These are phyloP conservation scores for Steccherinum ochraceum DNA, from an alignment of 768 basidiomycete species.

Conservation along the genomic window DNA sequence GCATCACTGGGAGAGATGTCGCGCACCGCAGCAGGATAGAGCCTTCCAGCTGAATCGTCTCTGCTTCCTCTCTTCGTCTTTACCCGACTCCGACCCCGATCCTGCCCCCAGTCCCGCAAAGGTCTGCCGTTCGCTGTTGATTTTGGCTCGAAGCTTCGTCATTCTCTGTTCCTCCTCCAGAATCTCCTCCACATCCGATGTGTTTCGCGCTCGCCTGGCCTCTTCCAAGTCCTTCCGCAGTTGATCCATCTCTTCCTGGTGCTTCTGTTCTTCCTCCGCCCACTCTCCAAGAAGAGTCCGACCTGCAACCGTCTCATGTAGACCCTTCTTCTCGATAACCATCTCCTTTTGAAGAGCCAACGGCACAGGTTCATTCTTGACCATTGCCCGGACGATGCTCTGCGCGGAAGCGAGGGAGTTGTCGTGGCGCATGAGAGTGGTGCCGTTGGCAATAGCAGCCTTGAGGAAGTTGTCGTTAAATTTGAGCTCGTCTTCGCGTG, in stretches of 20 bases:
- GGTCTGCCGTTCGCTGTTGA: too few relatives aligned
- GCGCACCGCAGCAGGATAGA: too few relatives aligned
- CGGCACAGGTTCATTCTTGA: conserved; percentile 5
- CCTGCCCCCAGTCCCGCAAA: too few relatives aligned
- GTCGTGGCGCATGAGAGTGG: conserved; percentile 13
- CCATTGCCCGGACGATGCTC: conserved; percentile 9
- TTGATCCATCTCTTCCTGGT: conserved; percentile 11
- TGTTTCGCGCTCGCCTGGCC: conserved; percentile 9
- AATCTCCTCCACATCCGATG: conserved; percentile 5
- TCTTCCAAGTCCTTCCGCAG: conserved; percentile 13
- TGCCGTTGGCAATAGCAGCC: conserved; percentile 9
- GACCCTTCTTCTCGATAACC: conserved; percentile 5
- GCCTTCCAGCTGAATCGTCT: too few relatives aligned
- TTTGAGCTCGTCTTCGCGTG: conserved; percentile 15
- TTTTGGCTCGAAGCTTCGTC: background rate
- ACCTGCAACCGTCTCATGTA: conserved; percentile 14
- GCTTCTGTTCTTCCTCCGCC: conserved; percentile 8
- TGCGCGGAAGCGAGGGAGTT: conserved; percentile 10
- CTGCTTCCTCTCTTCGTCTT: too few relatives aligned
- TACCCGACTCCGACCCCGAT: too few relatives aligned
- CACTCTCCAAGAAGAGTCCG: conserved; percentile 9
- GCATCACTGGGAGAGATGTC: background rate
- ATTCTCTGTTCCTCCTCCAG: background rate
- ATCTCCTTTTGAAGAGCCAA: conserved; percentile 12
- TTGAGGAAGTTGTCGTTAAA: conserved; percentile 12